Base-by-base conservation (phyloP, 257 asterid genomes). In the Voacanga thouarsii region DNA sequence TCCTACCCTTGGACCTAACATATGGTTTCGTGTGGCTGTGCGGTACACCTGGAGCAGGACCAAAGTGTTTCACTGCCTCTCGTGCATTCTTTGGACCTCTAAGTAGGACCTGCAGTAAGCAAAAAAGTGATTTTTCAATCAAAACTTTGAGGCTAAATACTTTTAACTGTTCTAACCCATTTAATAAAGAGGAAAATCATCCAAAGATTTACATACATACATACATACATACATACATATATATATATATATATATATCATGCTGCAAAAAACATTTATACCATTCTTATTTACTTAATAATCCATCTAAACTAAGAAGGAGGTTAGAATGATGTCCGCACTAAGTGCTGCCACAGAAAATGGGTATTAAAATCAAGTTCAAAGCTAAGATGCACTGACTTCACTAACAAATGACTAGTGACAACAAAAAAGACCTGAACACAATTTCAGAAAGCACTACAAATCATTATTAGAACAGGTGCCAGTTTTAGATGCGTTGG, bases 1-100 rank as follows among this genome's bases (percentile, higher is more conserved):
- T 83, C 80, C 87, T 74, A 50, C 84, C 87, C 80, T 80, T 81
- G 70, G 87, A 15, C 59, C 87, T 79, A 33, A 84, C 85, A 75
- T 84, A 84, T 33, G 87, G 87, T 30, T 84, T 84, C 28, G 87
- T 84, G 77, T 84, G 87, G 74, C 85, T 81, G 78, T 80, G 85
- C 0, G 87, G 87, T 4, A 84, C 87, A 71, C 87, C 87, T 4
- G 87, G 85, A 55, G 87, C 87, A 55, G 84, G 84, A 43, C 87
- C 87, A 55, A 84, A 84, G 77, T 84, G 87, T 75, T 80, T 84
- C 72, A 84, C 87, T 19, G 87, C 87, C 61, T 84, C 87, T 14
- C 85, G 83, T 18, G 84, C 75, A 28, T 84, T 84, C 80, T 79
- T 84, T 7, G 87, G 83, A 10, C 87, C 87, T 61, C 87, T 76